Percentiles rank a stretch among this genome's conserved stretches.
Conservation (phyloP, 2,329 filamentous ascomycete species). For the Alternaria conjuncta region DNA sequence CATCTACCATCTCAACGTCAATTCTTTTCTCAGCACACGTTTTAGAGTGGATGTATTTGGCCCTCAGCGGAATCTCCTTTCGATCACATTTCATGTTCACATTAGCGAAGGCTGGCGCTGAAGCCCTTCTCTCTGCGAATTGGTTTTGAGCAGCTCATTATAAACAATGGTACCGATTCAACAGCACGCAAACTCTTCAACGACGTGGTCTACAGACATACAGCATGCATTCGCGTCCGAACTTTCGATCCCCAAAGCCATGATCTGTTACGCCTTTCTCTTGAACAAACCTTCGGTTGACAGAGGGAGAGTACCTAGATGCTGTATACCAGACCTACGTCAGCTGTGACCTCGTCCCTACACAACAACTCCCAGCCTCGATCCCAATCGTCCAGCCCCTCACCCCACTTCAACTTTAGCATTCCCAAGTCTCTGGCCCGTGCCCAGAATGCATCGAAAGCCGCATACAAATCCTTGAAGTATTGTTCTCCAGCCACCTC, state of each 20-base stretch:
- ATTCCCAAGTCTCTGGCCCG: constrained; percentile 10
- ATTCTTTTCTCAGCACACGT: neutral
- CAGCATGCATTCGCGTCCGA: neutral
- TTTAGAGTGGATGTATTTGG: neutral
- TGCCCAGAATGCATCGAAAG: neutral
- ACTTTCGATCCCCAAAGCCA: neutral
- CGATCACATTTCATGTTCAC: neutral
- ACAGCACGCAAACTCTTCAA: neutral
- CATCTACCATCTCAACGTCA: neutral
- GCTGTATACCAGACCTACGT: constrained; percentile 24
- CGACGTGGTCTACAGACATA: neutral
- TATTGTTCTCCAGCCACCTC: constrained; percentile 22
- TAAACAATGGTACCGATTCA: neutral
- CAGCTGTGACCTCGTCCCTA: constrained; percentile 25
- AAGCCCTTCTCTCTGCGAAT: neutral
- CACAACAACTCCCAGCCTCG: constrained; percentile 33
- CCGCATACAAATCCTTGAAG: constrained; percentile 20
- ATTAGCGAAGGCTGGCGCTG: neutral
- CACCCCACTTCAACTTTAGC: constrained; percentile 27
- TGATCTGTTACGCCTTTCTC: neutral
- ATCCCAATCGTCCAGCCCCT: constrained; percentile 29
- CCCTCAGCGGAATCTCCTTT: neutral
- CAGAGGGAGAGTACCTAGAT: neutral
- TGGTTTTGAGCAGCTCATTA: neutral
- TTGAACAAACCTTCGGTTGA: neutral